phyloP scores from a whole-genome alignment of 441 rosid genomes.

The Flueggea neowawraea region DNA sequence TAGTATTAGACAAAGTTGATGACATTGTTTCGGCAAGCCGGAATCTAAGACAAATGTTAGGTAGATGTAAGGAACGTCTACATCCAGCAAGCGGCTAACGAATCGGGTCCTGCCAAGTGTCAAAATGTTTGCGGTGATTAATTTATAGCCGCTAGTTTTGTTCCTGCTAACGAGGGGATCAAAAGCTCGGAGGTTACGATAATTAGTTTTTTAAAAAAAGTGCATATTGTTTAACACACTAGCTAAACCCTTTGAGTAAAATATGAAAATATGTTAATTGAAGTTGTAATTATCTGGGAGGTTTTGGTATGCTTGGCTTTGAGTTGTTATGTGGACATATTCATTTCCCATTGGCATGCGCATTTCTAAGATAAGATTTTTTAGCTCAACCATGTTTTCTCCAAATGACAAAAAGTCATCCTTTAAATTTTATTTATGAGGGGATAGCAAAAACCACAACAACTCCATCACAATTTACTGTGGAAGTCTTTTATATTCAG shows the following conservation, averaged over 20 bases:
- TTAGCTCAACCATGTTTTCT: too few species aligned
- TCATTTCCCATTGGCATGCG: slow-evolving; percentile 10
- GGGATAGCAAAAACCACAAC: too few species aligned
- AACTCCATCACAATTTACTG: too few species aligned
- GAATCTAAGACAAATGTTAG: slow-evolving; percentile 16
- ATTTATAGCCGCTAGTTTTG: slow-evolving; percentile 9
- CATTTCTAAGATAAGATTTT: too few species aligned
- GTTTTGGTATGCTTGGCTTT: not conserved
- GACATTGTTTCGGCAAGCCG: not conserved
- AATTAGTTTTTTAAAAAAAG: too few species aligned
- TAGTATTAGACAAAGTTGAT: slow-evolving; percentile 3
- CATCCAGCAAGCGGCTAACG: slow-evolving; percentile 8
- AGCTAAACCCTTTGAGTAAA: not conserved
- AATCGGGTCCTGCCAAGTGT: slow-evolving; percentile 14
- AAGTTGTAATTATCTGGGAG: slow-evolving; percentile 1
- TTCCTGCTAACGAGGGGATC: too few species aligned
- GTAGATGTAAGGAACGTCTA: slow-evolving; percentile 14
- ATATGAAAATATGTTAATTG: not conserved
- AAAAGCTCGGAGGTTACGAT: too few species aligned
- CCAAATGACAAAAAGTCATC: too few species aligned
- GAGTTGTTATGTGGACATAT: slow-evolving; percentile 9
- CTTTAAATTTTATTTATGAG: too few species aligned
- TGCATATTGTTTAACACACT: too few species aligned
- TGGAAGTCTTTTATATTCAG: too few species aligned
- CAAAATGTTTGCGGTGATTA: slow-evolving; percentile 6